Evolutionary conservation across 2,329 filamentous ascomycete species (phyloP).

Genomic region (Aureobasidium leucospermi): DNA sequence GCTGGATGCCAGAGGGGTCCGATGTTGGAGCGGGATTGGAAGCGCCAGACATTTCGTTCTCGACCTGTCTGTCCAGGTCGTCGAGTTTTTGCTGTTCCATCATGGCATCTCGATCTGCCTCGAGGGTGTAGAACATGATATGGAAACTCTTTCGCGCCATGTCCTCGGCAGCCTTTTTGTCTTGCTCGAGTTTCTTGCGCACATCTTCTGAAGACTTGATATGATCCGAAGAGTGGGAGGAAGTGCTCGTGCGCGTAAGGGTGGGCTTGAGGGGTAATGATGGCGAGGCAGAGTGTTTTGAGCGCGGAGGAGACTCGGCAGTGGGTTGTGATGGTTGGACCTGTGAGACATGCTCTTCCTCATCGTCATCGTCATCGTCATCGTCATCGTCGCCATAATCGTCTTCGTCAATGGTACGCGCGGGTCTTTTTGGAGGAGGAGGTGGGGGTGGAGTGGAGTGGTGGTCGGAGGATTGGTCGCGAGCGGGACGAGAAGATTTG

Average conservation of each 20-base stretch:
- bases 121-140: conserved; percentile 88
- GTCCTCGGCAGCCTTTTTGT: conserved; percentile 83
- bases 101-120: conserved; percentile 94
- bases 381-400: conserved; percentile 77
- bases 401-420: conserved; percentile 67
- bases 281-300: conserved; percentile 52
- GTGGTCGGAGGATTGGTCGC: not conserved
- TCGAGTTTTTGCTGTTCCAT: conserved; percentile 94
- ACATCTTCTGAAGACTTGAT: conserved; percentile 75
- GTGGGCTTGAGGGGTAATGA: conserved; percentile 56
- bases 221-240: conserved; percentile 43
- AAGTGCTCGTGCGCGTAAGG: conserved; percentile 52
- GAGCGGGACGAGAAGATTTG: not conserved
- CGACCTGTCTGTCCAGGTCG: conserved; percentile 90
- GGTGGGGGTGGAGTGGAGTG: conserved; percentile 3
- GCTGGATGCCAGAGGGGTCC: conserved; percentile 48
- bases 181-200: conserved; percentile 86
- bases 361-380: conserved; percentile 33
- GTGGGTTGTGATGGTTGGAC: not conserved
- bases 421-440: conserved; percentile 61
- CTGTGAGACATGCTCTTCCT: conserved; percentile 31
- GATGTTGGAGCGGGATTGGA: conserved; percentile 30
- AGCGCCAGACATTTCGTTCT: conserved; percentile 81
- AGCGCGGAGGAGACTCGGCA: conserved; percentile 39
- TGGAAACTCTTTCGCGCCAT: conserved; percentile 85